Base-by-base conservation (phyloP, 306 rosid species). In the Acacia acuminata region DNA sequence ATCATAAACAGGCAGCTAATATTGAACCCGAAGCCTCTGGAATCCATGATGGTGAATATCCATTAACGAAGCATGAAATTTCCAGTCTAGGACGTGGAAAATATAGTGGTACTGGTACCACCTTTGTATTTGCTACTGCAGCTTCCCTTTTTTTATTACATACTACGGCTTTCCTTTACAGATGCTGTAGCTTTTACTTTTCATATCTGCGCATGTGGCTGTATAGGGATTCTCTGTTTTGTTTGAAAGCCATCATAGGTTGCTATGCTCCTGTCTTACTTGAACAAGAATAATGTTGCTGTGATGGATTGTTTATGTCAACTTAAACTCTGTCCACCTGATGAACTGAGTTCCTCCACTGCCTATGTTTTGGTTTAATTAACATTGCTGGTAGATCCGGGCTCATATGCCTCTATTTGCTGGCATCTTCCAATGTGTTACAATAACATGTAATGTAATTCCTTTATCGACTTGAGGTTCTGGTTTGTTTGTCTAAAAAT, bases 31-130 rank as follows among this genome's bases (percentile, higher is more conserved):
- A 96, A 82, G 93, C 86, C 72, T 83, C 95, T 79, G 93, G 90
- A 58, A 85, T 92, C 81, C 97, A 88, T 55, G 88, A 86, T 78
- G 88, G 93, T 64, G 94, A 89, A 80, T 96, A 85, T 89, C 97
- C 89, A 86, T 86, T 96, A 87, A 88, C 92, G 45, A 96, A 93
- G 83, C 92, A 90, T 81, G 98, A 71, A 25, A 88, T 91, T 87
- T 92, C 98, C 75, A 86, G 90, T 84, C 82, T 89, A 88, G 90
- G 92, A 67, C 94, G 87, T 81, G 94, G 94, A 81, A 96, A 96
- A 88, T 94, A 87, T 77, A 96, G 97, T 70, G 99, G 99, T 96
- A 92, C 50, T 70, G 97, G 98, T 94, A 91, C 40, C 43, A 56
- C 17, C 67, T 61, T 73, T 69, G 56, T 73, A 78, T 79, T 63